Evolutionary conservation across 2,329 filamentous ascomycete genomes (phyloP).

Genomic region (Colletotrichum tropicicola): DNA sequence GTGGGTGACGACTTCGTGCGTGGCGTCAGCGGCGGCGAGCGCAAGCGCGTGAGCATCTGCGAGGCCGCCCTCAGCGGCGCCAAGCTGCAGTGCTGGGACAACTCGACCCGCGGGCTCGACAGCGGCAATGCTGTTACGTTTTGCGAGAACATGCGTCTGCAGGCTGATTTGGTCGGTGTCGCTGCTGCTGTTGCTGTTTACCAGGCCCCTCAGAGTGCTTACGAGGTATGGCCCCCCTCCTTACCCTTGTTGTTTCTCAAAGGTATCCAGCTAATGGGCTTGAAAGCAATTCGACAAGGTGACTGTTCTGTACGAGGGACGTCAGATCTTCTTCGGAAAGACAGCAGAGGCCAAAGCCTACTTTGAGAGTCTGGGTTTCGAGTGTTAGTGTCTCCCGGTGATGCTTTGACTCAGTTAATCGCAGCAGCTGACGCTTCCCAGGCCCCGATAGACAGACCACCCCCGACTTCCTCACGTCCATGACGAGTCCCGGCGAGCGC

Average conservation of each 20-base stretch:
- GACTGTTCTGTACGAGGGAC: conserved; percentile 72
- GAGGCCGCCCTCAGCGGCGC: conserved; percentile 67
- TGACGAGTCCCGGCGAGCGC: conserved; percentile 72
- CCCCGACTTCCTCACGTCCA: conserved; percentile 75
- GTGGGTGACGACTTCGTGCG: conserved; percentile 80
- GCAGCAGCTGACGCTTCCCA: conserved; percentile 40
- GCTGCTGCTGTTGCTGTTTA: conserved; percentile 25
- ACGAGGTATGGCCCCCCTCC: not conserved
- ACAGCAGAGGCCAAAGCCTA: conserved; percentile 65
- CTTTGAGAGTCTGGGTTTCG: conserved; percentile 70
- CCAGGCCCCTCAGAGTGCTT: conserved; percentile 29
- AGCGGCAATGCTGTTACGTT: conserved; percentile 62
- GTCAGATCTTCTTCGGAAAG: conserved; percentile 72
- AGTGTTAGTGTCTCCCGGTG: conserved; percentile 62
- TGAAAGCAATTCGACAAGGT: conserved; percentile 71
- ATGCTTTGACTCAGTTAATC: conserved; percentile 13
- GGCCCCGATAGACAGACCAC: conserved; percentile 62
- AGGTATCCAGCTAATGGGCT: not conserved
- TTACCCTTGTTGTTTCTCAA: not conserved
- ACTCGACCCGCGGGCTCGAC: conserved; percentile 77
- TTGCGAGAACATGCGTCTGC: conserved; percentile 58
- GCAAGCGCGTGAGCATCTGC: conserved; percentile 71
- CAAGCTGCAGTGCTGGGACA: conserved; percentile 73
- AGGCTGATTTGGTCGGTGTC: conserved; percentile 39
- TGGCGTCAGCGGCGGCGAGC: conserved; percentile 78